Evolutionary conservation across 2,329 filamentous ascomycete species (phyloP), one percentile per base, ranked within the genome.

Genomic region (Capronia epimyces): DNA sequence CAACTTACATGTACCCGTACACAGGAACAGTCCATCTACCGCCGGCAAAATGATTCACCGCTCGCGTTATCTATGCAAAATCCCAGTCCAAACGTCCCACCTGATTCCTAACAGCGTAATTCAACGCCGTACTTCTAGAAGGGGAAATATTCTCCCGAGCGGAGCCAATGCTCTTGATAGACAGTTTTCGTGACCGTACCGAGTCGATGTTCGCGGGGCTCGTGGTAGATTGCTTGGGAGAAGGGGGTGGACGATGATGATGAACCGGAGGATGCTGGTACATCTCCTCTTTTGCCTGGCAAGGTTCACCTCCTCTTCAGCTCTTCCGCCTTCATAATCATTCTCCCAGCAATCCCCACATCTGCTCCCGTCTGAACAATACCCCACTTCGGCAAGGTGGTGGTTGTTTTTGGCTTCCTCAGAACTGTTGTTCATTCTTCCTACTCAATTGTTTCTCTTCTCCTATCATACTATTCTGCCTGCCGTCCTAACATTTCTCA

Each of bases 61-160:
- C n/a, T n/a, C n/a, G n/a, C n/a, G n/a, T n/a, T n/a, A 27, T 27
- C 6, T 36, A 36, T 18, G 32, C 32, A 13, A 36, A 27, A 10
- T 10, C 10, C 25, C 5, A 10, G 5, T 5, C 10, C 5, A 27
- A 27, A 27, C 5, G 29, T 32, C 39, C 39, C 39, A 42, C 39
- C 22, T 32, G 7, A 3, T n/a, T n/a, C n/a, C n/a, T n/a, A n/a
- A n/a, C n/a, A n/a, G n/a, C n/a, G 3, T 22, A 8, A 40, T 7
- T 40, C 39, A 9, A 15, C 15, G 13, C 39, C 9, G 9, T 20
- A 10, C 24, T 49, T 18, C 46, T 37, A 15, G 12, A 49, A 43
- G 10, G 39, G 46, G 46, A 21, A 42, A 43, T 34, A 21, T 49
- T 49, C 46, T 49, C 46, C 46, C 24, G 37, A 6, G 13, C 46